Percentiles rank a stretch among this genome's conserved stretches.
These are phyloP conservation scores for Termitomyces eurrhizus DNA, from an alignment of 768 basidiomycete genomes.

Conservation along the genomic window DNA sequence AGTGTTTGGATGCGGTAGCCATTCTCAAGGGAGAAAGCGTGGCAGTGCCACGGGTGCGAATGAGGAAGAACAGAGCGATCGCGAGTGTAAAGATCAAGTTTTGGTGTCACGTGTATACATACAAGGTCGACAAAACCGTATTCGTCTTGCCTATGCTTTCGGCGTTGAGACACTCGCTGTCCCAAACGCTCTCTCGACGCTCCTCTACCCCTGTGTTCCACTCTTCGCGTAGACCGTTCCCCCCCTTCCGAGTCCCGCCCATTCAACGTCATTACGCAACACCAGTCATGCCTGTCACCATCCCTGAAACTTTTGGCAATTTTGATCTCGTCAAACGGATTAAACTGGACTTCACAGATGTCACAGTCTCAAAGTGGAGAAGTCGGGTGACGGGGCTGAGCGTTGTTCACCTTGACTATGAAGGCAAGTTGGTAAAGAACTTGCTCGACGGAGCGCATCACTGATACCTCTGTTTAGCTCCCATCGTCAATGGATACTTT, in stretches of 20 bases:
- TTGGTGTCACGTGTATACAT: neutral
- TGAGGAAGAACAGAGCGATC: conserved; percentile 4
- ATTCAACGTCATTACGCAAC: conserved; percentile 9
- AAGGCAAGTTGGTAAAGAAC: conserved; percentile 47
- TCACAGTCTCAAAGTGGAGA: conserved; percentile 83
- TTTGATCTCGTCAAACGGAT: conserved; percentile 80
- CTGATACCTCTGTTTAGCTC: conserved; percentile 44
- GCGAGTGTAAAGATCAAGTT: neutral
- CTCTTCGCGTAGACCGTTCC: neutral
- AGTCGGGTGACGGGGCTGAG: conserved; percentile 85
- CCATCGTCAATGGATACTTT: conserved; percentile 89
- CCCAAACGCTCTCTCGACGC: conserved; percentile 9
- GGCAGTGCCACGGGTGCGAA: conserved; percentile 5
- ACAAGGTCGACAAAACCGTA: no score
- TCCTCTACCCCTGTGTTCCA: neutral
- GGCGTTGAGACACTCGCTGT: conserved; percentile 12
- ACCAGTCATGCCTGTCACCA: conserved; percentile 25
- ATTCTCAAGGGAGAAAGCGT: conserved; percentile 8
- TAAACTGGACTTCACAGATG: conserved; percentile 76
- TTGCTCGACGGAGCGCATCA: conserved; percentile 12
- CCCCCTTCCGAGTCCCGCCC: conserved; percentile 8
- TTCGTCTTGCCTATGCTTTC: conserved; percentile 4
- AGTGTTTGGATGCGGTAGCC: conserved; percentile 10
- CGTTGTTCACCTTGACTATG: conserved; percentile 87
- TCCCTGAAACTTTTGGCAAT: conserved; percentile 54